Evolutionary conservation across 148 eudicot species (phyloP).

Genomic region (Vaccinium macrocarpon): DNA sequence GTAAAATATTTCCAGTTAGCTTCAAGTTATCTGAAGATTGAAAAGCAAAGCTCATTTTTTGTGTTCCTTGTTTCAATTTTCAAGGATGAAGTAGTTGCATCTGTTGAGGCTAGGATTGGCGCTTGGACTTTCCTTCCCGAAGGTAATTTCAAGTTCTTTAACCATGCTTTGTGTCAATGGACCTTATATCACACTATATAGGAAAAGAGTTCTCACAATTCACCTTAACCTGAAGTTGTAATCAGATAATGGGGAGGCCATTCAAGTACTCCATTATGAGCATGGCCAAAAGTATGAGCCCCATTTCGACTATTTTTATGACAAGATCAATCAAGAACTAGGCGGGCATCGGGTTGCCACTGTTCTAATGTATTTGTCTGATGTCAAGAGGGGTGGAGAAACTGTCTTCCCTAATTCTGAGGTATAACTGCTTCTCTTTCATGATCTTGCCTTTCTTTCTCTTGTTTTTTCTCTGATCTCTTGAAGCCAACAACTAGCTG

Average conservation of each 20-base stretch:
- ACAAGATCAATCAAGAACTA: slow-evolving; percentile 59
- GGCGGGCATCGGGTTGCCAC: slow-evolving; percentile 92
- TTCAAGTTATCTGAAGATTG: neutral
- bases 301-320: slow-evolving; percentile 77
- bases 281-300: slow-evolving; percentile 88
- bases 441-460: neutral
- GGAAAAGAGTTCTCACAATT: neutral
- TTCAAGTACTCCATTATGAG: slow-evolving; percentile 82
- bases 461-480: neutral
- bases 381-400: slow-evolving; percentile 85
- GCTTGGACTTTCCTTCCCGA: slow-evolving; percentile 90
- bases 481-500: neutral
- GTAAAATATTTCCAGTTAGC: neutral
- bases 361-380: slow-evolving; percentile 86
- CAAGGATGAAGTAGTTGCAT: slow-evolving; percentile 73
- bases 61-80: slow-evolving; percentile 13
- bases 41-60: slow-evolving; percentile 1
- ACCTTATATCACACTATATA: neutral
- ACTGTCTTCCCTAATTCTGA: slow-evolving; percentile 77
- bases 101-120: slow-evolving; percentile 71
- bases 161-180: neutral
- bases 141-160: slow-evolving; percentile 44
- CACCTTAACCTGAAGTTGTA: slow-evolving; percentile 11
- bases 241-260: slow-evolving; percentile 84
- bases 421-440: slow-evolving; percentile 27